phyloP scores from a whole-genome alignment of 2,329 filamentous ascomycete genomes.

The Ophiognomonia clavigignenti-juglandacearum region DNA sequence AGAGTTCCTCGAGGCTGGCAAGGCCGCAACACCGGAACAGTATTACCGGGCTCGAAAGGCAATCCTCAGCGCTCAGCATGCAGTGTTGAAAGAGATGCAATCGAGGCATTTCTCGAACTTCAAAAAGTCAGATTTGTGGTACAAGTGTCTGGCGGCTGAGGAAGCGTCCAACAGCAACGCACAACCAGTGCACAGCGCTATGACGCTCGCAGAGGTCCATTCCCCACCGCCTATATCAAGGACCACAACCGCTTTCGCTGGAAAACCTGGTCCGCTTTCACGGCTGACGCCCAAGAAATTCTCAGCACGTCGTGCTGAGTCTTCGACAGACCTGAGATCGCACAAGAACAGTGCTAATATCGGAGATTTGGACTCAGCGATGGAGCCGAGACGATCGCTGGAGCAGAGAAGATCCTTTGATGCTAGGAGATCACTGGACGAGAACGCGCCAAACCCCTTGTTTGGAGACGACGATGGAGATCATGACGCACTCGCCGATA shows the following conservation, averaged over 20 bases:
- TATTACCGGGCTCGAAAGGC: slow-evolving; percentile 79
- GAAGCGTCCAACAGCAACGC: slow-evolving; percentile 49
- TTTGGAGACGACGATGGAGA: slow-evolving; percentile 83
- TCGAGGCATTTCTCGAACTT: slow-evolving; percentile 76
- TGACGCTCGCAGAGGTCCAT: slow-evolving; percentile 3
- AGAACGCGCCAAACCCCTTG: slow-evolving; percentile 44
- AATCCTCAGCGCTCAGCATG: slow-evolving; percentile 76
- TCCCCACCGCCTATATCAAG: slow-evolving; percentile 9
- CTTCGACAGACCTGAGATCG: slow-evolving; percentile 41
- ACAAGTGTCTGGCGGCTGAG: slow-evolving; percentile 90
- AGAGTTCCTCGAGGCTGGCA: slow-evolving; percentile 74
- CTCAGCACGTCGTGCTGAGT: slow-evolving; percentile 37
- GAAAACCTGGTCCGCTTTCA: slow-evolving; percentile 39
- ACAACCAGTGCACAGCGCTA: slow-evolving; percentile 8
- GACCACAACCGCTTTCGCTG: slow-evolving; percentile 12
- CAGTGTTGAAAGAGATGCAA: slow-evolving; percentile 79
- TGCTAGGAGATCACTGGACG: slow-evolving; percentile 49
- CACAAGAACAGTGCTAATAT: slow-evolving; percentile 33
- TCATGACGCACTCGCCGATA: slow-evolving; percentile 63
- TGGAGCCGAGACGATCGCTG: slow-evolving; percentile 52
- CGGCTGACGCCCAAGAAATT: slow-evolving; percentile 35
- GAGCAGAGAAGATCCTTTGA: slow-evolving; percentile 11
- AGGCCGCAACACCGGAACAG: slow-evolving; percentile 69
- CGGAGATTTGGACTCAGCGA: slow-evolving; percentile 35
- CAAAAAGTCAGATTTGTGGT: slow-evolving; percentile 89